Conservation (phyloP, 1,284 basidiomycete genomes). For the Thecaphora thlaspeos region DNA sequence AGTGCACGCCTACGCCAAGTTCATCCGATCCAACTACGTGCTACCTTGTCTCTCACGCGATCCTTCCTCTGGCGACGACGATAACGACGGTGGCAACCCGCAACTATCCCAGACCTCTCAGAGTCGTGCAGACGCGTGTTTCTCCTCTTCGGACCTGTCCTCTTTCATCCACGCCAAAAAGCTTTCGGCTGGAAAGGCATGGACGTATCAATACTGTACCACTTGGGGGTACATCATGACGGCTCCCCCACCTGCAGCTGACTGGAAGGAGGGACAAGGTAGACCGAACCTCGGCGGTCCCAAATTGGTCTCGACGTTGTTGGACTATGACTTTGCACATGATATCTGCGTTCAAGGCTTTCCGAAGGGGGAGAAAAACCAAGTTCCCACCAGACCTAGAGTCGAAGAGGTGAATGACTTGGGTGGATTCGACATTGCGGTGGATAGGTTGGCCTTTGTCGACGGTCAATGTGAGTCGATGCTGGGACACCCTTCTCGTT, state of each 20-base stretch:
- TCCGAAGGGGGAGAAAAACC: conserved; percentile 72
- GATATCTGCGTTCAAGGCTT: conserved; percentile 81
- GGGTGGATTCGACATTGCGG: conserved; percentile 65
- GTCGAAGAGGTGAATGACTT: conserved; percentile 72
- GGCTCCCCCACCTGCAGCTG: conserved; percentile 26
- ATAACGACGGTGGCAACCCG: conserved; percentile 3
- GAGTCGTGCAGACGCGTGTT: conserved; percentile 63
- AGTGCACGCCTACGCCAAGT: conserved; percentile 31
- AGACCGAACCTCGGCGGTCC: conserved; percentile 53
- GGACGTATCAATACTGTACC: conserved; percentile 77
- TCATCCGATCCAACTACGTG: conserved; percentile 28
- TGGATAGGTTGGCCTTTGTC: conserved; percentile 78
- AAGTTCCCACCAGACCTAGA: conserved; percentile 72
- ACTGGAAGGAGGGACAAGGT: conserved; percentile 15
- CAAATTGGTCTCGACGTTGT: conserved; percentile 70
- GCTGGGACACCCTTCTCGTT: too few species aligned
- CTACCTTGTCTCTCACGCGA: conserved; percentile 27
- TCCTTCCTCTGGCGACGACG: too few species aligned
- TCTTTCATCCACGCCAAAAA: conserved; percentile 66
- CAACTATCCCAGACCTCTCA: too few species aligned
- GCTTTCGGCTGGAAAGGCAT: conserved; percentile 75
- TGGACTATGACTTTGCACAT: conserved; percentile 74
- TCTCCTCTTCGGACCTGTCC: conserved; percentile 73
- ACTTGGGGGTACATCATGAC: conserved; percentile 85
- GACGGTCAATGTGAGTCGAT: conserved; percentile 68